Evolutionary conservation across 2,329 filamentous ascomycete species (phyloP).

Genomic region (Fusarium dlaminii): DNA sequence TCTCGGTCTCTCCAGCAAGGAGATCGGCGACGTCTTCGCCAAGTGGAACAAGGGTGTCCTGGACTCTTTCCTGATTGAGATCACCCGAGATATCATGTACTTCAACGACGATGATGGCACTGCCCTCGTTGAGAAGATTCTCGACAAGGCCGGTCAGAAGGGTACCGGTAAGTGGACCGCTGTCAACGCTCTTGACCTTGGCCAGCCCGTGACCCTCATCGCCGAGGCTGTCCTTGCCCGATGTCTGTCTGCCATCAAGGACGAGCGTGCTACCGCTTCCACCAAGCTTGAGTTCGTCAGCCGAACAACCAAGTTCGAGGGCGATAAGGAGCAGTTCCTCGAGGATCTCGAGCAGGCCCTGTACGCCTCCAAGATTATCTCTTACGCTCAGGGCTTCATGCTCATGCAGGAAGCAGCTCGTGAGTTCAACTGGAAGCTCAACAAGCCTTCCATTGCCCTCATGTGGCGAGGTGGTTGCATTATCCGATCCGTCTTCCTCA

Average conservation of each 20-base stretch:
- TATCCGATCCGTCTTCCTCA: constrained; percentile 99
- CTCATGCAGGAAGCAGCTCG: constrained; percentile 98
- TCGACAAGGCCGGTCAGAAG: constrained; percentile 98
- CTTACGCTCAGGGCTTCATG: constrained; percentile 99
- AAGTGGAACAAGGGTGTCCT: constrained; percentile 99
- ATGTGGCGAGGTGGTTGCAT: constrained; percentile 99
- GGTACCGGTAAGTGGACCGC: constrained; percentile 99
- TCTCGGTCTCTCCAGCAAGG: constrained; percentile 86
- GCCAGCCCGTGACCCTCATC: constrained; percentile 98
- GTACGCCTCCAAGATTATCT: constrained; percentile 99
- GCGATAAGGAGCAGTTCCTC: constrained; percentile 92
- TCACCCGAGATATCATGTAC: constrained; percentile 98
- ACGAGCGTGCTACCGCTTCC: constrained; percentile 86
- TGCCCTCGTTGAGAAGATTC: constrained; percentile 96
- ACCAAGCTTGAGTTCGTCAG: constrained; percentile 78
- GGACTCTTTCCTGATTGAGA: constrained; percentile 99
- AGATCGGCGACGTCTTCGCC: constrained; percentile 93
- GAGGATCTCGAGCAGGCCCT: constrained; percentile 98
- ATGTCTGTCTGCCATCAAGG: constrained; percentile 94
- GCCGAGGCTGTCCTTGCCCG: constrained; percentile 96
- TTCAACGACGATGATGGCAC: constrained; percentile 95
- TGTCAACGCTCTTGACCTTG: constrained; percentile 97
- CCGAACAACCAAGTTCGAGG: constrained; percentile 81
- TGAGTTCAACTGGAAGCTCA: constrained; percentile 98
- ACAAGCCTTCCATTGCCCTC: constrained; percentile 99